Conservation (phyloP, 1,284 basidiomycete genomes). For the Omphalotus olearius region DNA sequence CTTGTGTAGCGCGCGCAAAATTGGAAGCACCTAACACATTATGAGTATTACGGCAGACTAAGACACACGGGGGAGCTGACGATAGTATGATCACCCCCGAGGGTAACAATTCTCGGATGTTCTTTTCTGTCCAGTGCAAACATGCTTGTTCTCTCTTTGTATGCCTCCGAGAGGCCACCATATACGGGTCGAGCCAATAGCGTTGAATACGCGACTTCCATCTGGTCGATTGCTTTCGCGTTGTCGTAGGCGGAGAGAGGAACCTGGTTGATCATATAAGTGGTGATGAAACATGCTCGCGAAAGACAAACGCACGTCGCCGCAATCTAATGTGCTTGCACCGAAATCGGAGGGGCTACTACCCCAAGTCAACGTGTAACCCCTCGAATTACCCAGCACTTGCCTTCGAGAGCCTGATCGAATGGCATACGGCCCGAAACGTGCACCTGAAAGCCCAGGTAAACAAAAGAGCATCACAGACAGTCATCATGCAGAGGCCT, state of each 20-base stretch:
- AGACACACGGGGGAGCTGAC: conserved; percentile 24
- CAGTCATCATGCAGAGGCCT: background rate
- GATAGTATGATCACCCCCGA: conserved; percentile 67
- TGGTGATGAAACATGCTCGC: background rate
- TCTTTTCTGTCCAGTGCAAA: conserved; percentile 49
- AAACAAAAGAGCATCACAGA: background rate
- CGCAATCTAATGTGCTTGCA: conserved; percentile 57
- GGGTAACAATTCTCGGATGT: conserved; percentile 56
- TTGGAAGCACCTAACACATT: conserved; percentile 36
- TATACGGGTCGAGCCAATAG: conserved; percentile 44
- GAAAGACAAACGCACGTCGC: conserved; percentile 41
- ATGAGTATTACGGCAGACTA: background rate
- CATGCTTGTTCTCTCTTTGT: conserved; percentile 19
- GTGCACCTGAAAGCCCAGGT: conserved; percentile 37
- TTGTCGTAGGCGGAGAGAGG: conserved; percentile 58
- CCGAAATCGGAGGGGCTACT: conserved; percentile 45
- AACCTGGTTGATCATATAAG: conserved; percentile 27
- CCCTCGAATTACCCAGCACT: conserved; percentile 25
- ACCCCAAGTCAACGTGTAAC: conserved; percentile 50
- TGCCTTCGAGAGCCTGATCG: conserved; percentile 57
- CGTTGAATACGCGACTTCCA: conserved; percentile 58
- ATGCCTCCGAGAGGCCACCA: conserved; percentile 23
- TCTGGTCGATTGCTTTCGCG: conserved; percentile 56
- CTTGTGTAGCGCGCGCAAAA: conserved; percentile 55
- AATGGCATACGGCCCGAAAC: conserved; percentile 67